phyloP scores from a whole-genome alignment of 768 basidiomycete genomes.

The Lactifluus hygrophoroides region DNA sequence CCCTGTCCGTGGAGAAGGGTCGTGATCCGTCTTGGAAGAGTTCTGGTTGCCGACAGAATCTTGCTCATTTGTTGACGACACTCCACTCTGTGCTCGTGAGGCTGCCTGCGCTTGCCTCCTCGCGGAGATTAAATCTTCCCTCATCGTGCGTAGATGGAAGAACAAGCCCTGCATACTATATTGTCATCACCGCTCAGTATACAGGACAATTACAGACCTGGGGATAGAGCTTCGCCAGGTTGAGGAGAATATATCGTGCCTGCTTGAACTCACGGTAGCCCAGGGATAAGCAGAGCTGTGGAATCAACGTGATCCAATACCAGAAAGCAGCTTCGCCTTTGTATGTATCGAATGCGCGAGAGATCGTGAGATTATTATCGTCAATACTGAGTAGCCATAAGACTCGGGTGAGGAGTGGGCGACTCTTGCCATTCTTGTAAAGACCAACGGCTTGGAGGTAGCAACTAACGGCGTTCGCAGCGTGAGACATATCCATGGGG shows the following conservation, averaged over 20 bases:
- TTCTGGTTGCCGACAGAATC: slow-evolving; percentile 7
- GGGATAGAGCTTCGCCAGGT: slow-evolving; percentile 84
- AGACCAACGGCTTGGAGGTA: slow-evolving; percentile 95
- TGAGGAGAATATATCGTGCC: slow-evolving; percentile 80
- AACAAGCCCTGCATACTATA: slow-evolving; percentile 68
- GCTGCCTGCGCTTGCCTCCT: slow-evolving; percentile 36
- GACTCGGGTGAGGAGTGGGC: slow-evolving; percentile 83
- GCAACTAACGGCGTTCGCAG: slow-evolving; percentile 90
- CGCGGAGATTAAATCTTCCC: slow-evolving; percentile 53
- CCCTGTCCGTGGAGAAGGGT: slow-evolving; percentile 4
- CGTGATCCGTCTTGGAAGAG: slow-evolving; percentile 4
- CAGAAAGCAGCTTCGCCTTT: slow-evolving; percentile 95
- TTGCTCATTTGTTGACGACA: slow-evolving; percentile 6
- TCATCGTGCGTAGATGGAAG: slow-evolving; percentile 84
- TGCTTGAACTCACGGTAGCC: slow-evolving; percentile 90
- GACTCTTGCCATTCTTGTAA: slow-evolving; percentile 89
- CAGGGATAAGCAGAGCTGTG: slow-evolving; percentile 84
- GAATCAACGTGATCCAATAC: slow-evolving; percentile 98
- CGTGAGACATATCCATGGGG: slow-evolving; percentile 62
- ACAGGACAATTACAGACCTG: slow-evolving; percentile 47
- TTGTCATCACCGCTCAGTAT: not conserved
- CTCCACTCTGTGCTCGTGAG: slow-evolving; percentile 24
- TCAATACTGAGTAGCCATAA: slow-evolving; percentile 97
- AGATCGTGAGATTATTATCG: slow-evolving; percentile 60
- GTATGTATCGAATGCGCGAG: slow-evolving; percentile 84